Base-by-base conservation (phyloP, 164 flowering plant species). In the Warburgia ugandensis region DNA sequence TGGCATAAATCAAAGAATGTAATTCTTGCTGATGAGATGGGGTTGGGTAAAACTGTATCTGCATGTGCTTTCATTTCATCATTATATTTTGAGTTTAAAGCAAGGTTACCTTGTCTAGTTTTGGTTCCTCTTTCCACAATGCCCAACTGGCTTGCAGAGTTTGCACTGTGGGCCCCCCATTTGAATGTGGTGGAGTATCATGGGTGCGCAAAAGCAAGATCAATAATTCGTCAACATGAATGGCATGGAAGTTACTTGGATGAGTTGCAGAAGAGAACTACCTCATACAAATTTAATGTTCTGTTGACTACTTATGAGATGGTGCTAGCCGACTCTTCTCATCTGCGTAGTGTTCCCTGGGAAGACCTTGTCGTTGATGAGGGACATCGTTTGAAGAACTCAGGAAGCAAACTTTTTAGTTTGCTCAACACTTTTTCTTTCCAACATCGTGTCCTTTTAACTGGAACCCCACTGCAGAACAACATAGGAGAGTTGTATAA, bases 21-120 rank as follows among this genome's bases (percentile, higher is more conserved):
- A 48, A 94, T 94, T 54, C 86, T 94, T 48, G 99, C 99, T 50
- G 99, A 94, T 78, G 99, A 94, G 59, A 94, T 94, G 99, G 99
- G 99, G 52, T 84, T 94, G 22, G 99, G 99, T 25, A 94, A 94
- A 70, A 94, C 99, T 28, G 86, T 94, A 14, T 94, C 97, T 48
- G 97, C 97, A 50, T 69, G 77, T 70, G 97, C 99, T 60, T 94
- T 94, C 69, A 12, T 94, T 52, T 86, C 97, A 33, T 83, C 99
- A 8, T 59, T 94, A 3, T 79, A 78, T 63, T 55, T 65, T 62
- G 99, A 94, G 68, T 94, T 89, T 56, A 78, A 78, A 60, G 96
- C 71, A 28, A 62, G 57, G 43, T 60, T 78, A 29, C 99, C 99
- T 59, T 89, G 86, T 72, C 70, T 94, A 28, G 96, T 94, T 19